Evolutionary conservation across 1,139 yeast genomes (phyloP), one percentile per base, ranked within the genome.

Genomic region (Saccharomycopsis phalli): DNA sequence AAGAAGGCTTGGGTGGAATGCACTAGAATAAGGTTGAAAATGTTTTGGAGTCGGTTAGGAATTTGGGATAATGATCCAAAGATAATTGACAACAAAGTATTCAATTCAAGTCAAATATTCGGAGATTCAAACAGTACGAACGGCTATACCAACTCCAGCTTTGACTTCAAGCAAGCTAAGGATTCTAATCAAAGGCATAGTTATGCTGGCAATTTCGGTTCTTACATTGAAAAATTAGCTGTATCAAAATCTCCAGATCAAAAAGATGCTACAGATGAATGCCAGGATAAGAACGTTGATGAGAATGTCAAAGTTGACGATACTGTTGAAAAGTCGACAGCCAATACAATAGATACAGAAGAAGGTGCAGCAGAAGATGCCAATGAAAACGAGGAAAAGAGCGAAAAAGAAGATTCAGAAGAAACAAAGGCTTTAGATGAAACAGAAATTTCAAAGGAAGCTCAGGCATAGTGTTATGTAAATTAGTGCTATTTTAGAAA

Each of bases 31-130:
- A 66, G 81, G 44, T 69, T 71, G 26, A 71, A 74, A 47, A 68
- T 87, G 51, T 84, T 81, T 59, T 88, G 94, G 93, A 70, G 94
- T n/a, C 76, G 87, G 49, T 59, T 80, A 23, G 97, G 97, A 32
- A 55, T 65, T 4, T 65, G 69, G 68, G 62, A 63, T 13, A 40
- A 57, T 3, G 66, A 62, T 22, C 53, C 38, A 4, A 55, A 61
- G 45, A 51, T 63, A 2, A 42, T 58, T 7, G 52, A 55, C 7
- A 51, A 45, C 19, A 44, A 40, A 16, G 43, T 38, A 8, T 44
- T 44, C 20, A 23, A 28, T 16, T 34, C 43, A 3, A 22, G 21
- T n/a, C 42, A 37, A 22, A 23, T 44, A 2, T 19, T 36, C 18
- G 34, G 38, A 7, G 37, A 38, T 21, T 8, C 20, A 16, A 10